Evolutionary conservation across 1,284 basidiomycete genomes (phyloP).

Genomic region (Mycena sp.): DNA sequence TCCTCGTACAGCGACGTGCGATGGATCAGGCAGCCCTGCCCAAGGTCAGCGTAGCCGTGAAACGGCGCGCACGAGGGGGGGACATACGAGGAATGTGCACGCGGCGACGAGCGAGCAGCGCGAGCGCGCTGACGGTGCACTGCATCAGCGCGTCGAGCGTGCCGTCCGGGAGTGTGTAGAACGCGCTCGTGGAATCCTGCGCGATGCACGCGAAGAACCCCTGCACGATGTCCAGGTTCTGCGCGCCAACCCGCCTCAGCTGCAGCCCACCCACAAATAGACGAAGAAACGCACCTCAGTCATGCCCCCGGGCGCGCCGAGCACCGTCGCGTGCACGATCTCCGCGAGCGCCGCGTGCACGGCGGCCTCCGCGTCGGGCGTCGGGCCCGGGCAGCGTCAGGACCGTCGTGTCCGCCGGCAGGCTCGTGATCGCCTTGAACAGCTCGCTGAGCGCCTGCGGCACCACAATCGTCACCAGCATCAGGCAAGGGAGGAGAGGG

Average conservation of each 20-base stretch:
- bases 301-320: conserved; percentile 74
- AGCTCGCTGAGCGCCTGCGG: conserved; percentile 78
- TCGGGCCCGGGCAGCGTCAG: conserved; percentile 71
- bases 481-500: background rate
- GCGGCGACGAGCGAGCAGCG: conserved; percentile 87
- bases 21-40: conserved; percentile 68
- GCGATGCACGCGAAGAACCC: conserved; percentile 86
- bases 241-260: conserved; percentile 5
- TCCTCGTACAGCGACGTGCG: conserved; percentile 62
- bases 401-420: conserved; percentile 77
- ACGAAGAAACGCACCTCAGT: conserved; percentile 61
- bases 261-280: background rate
- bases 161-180: conserved; percentile 76
- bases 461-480: conserved; percentile 13
- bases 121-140: conserved; percentile 82
- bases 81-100: conserved; percentile 80
- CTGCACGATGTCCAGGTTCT: conserved; percentile 92
- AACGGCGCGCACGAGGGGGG: background rate
- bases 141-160: conserved; percentile 79
- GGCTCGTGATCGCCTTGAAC: conserved; percentile 82
- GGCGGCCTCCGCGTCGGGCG: conserved; percentile 51
- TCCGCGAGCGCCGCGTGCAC: conserved; percentile 66
- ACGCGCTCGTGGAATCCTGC: conserved; percentile 75
- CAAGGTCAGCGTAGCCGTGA: conserved; percentile 12
- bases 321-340: conserved; percentile 67